Conservation (phyloP, 306 rosid species). For the Acacia crassicarpa region DNA sequence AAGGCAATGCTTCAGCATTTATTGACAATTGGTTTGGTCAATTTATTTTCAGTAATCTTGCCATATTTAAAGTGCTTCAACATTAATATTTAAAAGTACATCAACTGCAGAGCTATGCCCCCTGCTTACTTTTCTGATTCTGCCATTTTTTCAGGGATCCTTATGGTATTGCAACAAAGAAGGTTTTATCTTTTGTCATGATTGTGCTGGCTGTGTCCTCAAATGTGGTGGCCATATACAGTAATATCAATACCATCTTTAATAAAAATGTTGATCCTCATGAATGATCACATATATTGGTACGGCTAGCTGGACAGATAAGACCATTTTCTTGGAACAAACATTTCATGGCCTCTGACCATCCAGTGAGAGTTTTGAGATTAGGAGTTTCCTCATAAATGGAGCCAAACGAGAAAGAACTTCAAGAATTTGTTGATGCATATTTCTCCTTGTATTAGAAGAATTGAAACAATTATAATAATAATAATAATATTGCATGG, state of each 20-base stretch:
- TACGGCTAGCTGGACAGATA: background rate
- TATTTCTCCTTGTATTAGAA: background rate
- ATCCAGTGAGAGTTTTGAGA: conserved; percentile 4
- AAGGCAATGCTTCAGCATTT: background rate
- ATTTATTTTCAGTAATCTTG: background rate
- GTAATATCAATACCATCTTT: conserved; percentile 43
- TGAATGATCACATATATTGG: conserved; percentile 19
- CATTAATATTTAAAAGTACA: background rate
- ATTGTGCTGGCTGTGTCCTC: conserved; percentile 74
- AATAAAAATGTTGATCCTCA: conserved; percentile 21
- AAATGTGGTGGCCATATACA: conserved; percentile 59
- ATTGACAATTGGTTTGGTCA: background rate
- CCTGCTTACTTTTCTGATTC: background rate
- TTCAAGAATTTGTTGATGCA: background rate
- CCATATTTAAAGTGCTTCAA: background rate
- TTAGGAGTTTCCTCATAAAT: conserved; percentile 1
- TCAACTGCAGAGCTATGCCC: background rate
- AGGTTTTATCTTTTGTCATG: conserved; percentile 65
- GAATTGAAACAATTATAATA: background rate
- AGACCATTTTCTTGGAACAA: conserved; percentile 18
- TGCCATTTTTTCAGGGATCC: conserved; percentile 58
- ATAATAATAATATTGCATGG: background rate
- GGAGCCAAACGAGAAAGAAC: conserved; percentile 11
- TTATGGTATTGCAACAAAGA: conserved; percentile 64
- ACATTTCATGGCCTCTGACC: conserved; percentile 1